A percentile compares a stretch with the other conserved stretches of the same genome.
phyloP scores from a whole-genome alignment of 169 alveolate species.

The Cryptosporidium bovis region DNA sequence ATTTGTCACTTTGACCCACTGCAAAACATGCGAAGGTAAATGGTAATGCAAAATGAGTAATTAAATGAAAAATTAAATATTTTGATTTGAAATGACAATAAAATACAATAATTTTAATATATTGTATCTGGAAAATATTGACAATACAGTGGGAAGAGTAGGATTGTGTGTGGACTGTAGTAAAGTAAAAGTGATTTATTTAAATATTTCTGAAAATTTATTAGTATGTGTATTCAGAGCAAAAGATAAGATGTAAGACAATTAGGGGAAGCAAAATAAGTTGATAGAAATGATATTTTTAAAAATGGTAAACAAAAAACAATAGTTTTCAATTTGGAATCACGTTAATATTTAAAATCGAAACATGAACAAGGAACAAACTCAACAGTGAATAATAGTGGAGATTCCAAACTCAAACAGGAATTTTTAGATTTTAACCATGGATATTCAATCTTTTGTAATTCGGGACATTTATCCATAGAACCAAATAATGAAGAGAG shows the following conservation, averaged over 20 bases:
- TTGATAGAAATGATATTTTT: not conserved
- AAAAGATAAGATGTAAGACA: not conserved
- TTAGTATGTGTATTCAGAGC: not conserved
- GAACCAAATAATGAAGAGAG: not conserved
- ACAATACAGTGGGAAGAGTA: not conserved
- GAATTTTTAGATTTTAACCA: not conserved
- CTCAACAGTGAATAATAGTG: not conserved
- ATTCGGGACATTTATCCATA: too few species aligned
- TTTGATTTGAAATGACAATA: not conserved
- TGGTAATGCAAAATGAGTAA: too few species aligned
- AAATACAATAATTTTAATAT: not conserved
- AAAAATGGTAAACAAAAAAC: not conserved
- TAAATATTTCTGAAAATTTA: not conserved
- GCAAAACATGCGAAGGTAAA: not conserved
- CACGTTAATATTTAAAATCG: not conserved
- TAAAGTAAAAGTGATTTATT: not conserved
- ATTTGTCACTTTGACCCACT: constrained; percentile 13
- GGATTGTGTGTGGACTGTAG: constrained; percentile 3
- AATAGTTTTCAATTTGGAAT: not conserved
- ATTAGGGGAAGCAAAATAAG: not conserved
- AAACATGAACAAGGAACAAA: not conserved
- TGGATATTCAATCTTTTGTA: not conserved
- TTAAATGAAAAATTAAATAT: not conserved
- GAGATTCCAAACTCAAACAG: not conserved
- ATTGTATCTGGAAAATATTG: not conserved